A percentile compares a stretch with the other conserved stretches of the same genome.
These are phyloP conservation scores for Xylariales sp. DNA, from an alignment of 2,329 filamentous ascomycete genomes.

Conservation along the genomic window DNA sequence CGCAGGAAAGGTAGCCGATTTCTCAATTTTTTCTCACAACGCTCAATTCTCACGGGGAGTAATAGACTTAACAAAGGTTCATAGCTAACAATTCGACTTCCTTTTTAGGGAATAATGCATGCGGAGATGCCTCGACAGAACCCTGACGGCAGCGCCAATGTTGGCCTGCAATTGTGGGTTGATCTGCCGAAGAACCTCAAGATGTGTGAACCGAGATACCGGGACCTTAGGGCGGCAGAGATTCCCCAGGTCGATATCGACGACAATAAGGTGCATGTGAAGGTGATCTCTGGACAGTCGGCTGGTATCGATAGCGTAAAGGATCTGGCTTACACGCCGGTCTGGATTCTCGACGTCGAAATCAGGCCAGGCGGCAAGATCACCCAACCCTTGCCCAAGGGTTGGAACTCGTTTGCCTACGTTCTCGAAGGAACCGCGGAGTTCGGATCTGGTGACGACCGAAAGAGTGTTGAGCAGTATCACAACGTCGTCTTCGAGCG, in stretches of 20 bases:
- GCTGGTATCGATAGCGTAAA: slow-evolving; percentile 82
- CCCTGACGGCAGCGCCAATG: slow-evolving; percentile 68
- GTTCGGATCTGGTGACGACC: slow-evolving; percentile 52
- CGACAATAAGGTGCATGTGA: slow-evolving; percentile 70
- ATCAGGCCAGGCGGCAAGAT: slow-evolving; percentile 76
- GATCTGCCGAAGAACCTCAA: slow-evolving; percentile 81
- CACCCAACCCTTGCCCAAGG: slow-evolving; percentile 67
- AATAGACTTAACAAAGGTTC: no score
- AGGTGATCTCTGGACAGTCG: slow-evolving; percentile 83
- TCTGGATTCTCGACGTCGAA: slow-evolving; percentile 88
- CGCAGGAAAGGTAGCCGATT: no score
- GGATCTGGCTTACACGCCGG: slow-evolving; percentile 90
- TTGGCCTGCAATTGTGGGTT: slow-evolving; percentile 94
- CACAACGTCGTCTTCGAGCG: slow-evolving; percentile 88
- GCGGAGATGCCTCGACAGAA: slow-evolving; percentile 89
- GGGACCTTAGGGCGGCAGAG: slow-evolving; percentile 73
- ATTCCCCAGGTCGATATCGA: slow-evolving; percentile 73
- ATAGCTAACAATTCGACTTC: no score
- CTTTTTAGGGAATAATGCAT: slow-evolving; percentile 90
- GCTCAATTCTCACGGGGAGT: no score
- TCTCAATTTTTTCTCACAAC: no score
- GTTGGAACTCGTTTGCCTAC: slow-evolving; percentile 91
- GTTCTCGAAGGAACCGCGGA: slow-evolving; percentile 67
- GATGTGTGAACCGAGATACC: slow-evolving; percentile 84
- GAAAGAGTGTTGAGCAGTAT: slow-evolving; percentile 59